Evolutionary conservation across 2,329 filamentous ascomycete species (phyloP).

Genomic region (Scedosporium boydii): DNA sequence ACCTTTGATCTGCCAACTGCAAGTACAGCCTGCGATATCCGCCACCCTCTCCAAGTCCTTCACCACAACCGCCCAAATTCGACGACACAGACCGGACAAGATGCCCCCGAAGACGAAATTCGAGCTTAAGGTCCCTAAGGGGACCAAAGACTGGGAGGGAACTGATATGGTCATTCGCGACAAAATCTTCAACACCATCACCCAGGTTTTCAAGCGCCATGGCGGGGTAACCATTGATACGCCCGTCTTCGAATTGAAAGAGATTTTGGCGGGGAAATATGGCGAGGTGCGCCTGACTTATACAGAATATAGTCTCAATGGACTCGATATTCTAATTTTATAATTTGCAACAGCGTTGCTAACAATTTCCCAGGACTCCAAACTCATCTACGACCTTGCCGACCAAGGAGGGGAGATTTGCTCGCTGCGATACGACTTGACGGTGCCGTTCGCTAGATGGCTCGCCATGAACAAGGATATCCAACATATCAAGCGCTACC

Average conservation of each 20-base stretch:
- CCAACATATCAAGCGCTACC: constrained; percentile 83
- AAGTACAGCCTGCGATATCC: neutral
- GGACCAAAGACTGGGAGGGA: constrained; percentile 79
- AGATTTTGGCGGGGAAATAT: constrained; percentile 83
- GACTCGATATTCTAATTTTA: neutral
- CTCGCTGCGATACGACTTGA: constrained; percentile 78
- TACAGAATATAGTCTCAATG: neutral
- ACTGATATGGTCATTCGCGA: constrained; percentile 73
- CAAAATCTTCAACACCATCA: constrained; percentile 68
- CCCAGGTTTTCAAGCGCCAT: constrained; percentile 73
- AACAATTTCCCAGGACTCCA: constrained; percentile 53
- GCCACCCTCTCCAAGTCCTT: constrained; percentile 1
- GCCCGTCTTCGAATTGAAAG: constrained; percentile 75
- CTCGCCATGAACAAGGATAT: constrained; percentile 82
- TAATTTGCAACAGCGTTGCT: neutral
- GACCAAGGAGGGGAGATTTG: constrained; percentile 72
- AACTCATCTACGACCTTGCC: constrained; percentile 81
- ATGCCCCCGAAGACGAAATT: constrained; percentile 36
- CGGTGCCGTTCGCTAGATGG: constrained; percentile 85
- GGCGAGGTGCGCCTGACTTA: constrained; percentile 35
- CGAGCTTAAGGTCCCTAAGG: constrained; percentile 81
- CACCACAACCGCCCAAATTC: neutral
- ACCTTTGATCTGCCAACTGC: neutral
- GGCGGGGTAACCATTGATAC: constrained; percentile 74
- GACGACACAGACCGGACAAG: neutral